These are phyloP conservation scores for Mycena pura DNA, from an alignment of 768 basidiomycete species.

Conservation along the genomic window DNA sequence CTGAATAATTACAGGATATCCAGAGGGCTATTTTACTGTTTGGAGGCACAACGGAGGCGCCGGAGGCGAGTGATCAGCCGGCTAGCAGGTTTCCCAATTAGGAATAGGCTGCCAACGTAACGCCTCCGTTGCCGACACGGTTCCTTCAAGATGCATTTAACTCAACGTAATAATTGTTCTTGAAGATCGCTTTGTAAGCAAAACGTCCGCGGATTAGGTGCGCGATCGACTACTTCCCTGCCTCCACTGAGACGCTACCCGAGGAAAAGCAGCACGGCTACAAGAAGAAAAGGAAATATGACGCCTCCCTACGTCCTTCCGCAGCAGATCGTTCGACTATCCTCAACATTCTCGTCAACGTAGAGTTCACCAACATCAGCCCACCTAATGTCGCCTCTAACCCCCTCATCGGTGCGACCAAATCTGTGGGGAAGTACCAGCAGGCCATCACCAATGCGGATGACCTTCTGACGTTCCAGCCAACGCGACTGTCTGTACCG, in stretches of 20 bases:
- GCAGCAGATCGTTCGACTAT: neutral
- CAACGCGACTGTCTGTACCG: neutral
- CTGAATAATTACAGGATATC: no score
- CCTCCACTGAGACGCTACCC: neutral
- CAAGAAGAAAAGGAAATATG: neutral
- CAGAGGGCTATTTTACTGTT: no score
- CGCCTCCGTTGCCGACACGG: no score
- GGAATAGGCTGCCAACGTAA: no score
- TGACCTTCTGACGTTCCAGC: neutral
- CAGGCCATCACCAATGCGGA: slow-evolving; percentile 1
- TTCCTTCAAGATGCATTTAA: no score
- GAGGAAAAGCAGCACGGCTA: neutral
- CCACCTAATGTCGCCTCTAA: no score
- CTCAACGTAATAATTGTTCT: no score
- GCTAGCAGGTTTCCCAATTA: no score
- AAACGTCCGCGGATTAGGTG: no score
- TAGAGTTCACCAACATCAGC: neutral
- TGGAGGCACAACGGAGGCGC: no score
- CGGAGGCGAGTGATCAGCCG: no score
- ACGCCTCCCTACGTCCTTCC: slow-evolving; percentile 1
- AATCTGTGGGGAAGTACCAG: neutral
- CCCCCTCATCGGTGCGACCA: neutral
- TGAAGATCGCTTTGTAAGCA: no score
- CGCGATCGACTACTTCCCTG: neutral
- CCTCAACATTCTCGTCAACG: neutral